Evolutionary conservation across 306 rosid genomes (phyloP).

Genomic region (Begonia loranthoides): DNA sequence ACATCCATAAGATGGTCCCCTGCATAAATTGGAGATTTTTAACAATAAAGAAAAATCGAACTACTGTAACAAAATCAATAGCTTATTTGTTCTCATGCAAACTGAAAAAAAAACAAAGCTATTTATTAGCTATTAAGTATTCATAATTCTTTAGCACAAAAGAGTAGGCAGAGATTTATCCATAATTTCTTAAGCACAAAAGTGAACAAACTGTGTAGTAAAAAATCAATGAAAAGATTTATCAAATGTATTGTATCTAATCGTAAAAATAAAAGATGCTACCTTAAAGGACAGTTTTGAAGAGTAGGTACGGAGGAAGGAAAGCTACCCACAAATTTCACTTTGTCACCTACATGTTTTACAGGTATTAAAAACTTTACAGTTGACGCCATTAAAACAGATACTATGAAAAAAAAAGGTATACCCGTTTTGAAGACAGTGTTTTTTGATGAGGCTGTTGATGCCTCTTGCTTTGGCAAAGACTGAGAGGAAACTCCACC

Average conservation of each 20-base stretch:
- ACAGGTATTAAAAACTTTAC: neutral
- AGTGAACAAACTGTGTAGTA: too few relatives aligned
- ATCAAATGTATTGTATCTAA: too few relatives aligned
- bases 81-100: too few relatives aligned
- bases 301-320: constrained; percentile 31
- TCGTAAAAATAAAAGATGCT: constrained; percentile 4
- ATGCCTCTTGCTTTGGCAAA: constrained; percentile 70
- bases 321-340: constrained; percentile 58
- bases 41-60: too few relatives aligned
- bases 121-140: too few relatives aligned
- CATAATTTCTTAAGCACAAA: too few relatives aligned
- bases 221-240: too few relatives aligned
- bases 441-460: constrained; percentile 75
- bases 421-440: constrained; percentile 52
- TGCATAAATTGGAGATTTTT: constrained; percentile 13
- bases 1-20: constrained; percentile 84
- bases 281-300: constrained; percentile 52
- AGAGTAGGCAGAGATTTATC: too few relatives aligned
- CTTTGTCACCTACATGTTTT: constrained; percentile 68
- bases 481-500: constrained; percentile 66
- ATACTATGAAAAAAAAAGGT: constrained; percentile 5
- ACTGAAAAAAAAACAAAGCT: too few relatives aligned
- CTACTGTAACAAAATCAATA: too few relatives aligned
- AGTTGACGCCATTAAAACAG: neutral
- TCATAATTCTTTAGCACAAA: too few relatives aligned